A percentile compares a stretch with the other conserved stretches of the same genome.
phyloP scores from a whole-genome alignment of 2,329 filamentous ascomycete genomes.

The Alternaria triticina region DNA sequence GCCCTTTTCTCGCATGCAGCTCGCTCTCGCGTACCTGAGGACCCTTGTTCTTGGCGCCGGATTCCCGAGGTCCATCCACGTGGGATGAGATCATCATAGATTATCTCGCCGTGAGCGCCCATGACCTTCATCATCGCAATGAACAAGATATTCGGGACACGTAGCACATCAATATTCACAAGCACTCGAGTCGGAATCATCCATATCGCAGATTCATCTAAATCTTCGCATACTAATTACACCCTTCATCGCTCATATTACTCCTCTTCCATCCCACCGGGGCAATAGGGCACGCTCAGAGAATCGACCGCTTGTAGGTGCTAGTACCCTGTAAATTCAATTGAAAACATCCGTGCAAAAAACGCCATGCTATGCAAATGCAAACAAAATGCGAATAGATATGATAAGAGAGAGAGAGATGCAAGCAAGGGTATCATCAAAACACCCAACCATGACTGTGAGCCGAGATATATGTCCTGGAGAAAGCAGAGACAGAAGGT shows the following conservation, averaged over 20 bases:
- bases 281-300: not conserved
- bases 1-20: not conserved
- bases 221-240: not conserved
- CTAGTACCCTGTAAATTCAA: not conserved
- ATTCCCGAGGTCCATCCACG: slow-evolving; percentile 2
- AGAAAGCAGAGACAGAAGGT: not conserved
- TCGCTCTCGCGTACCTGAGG: slow-evolving; percentile 8
- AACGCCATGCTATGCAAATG: slow-evolving; percentile 29
- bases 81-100: slow-evolving; percentile 24
- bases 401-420: not conserved
- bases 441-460: slow-evolving; percentile 6
- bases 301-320: not conserved
- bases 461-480: not conserved
- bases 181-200: not conserved
- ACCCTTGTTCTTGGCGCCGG: slow-evolving; percentile 15
- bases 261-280: not conserved
- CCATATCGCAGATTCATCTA: not conserved
- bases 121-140: not conserved
- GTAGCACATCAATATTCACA: not conserved
- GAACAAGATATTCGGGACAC: too few relatives aligned
- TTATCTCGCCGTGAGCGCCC: not conserved
- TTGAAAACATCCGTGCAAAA: not conserved
- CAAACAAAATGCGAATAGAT: slow-evolving; percentile 9
- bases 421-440: slow-evolving; percentile 17
- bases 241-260: not conserved